Base-by-base conservation (phyloP, 2,329 filamentous ascomycete genomes). In the Cercospora citrullina region DNA sequence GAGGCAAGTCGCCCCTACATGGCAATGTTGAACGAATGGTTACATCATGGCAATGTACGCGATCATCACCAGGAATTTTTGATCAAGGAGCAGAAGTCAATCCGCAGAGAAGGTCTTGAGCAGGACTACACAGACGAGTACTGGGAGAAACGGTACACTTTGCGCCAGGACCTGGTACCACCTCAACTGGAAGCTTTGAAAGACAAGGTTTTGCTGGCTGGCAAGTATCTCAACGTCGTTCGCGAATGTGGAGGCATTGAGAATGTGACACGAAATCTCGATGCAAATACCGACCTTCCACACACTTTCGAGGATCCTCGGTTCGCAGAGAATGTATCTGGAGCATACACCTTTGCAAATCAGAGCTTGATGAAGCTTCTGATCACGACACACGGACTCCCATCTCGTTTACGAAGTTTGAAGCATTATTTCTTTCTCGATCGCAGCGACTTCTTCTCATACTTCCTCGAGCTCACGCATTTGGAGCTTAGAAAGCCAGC, bases 361-460 rank as follows among this genome's bases (percentile, higher is more conserved):
- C 91, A 94, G 67, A 97, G 94, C 7, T 85, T 99, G 23, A 89
- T 99, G 81, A 91, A 93, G 68, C 86, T 99, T 0, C 88, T 99
- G 2, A 85, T 99, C 48, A 98, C 94, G 0, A 95, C 95, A 6
- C 95, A 99, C 77, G 92, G 92, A 12, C 86, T 99, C 5, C 94
- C 94, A 0, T 91, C 92, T 30, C 88, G 95, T 42, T 85, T 99
- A 66, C 89, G 91, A 57, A 98, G 94, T 14, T 84, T 99, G 45
- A 99, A 99, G 79, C 95, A 99, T 80, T 99, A 99, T 82, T 99
- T 98, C 84, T 99, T 99, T 84, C 89, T 99, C 70, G 94, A 98
- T 75, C 91, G 94, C 8, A 97, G 95, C 36, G 95, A 99, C 79
- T 99, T 97, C 83, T 98, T 99, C 80, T 93, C 93, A 2, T 96